Conservation (phyloP, 345 rosid species). For the Triadica sebifera region DNA sequence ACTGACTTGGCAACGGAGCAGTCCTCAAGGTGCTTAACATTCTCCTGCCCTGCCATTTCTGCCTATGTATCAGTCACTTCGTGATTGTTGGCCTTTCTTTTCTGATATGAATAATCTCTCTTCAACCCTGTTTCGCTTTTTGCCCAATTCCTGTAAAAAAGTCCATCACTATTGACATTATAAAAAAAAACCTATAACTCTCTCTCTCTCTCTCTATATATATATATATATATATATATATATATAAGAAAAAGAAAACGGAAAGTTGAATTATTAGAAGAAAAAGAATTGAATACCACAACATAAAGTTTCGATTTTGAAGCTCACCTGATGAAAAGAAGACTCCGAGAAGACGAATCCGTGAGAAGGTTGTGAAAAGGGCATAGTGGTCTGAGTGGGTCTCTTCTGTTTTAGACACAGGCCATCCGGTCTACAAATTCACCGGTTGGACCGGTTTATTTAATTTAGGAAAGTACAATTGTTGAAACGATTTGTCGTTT, state of each 20-base stretch:
- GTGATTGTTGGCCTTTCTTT: background rate
- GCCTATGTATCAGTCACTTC: background rate
- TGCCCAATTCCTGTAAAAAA: background rate
- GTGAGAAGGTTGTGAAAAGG: background rate
- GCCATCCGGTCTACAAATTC: background rate
- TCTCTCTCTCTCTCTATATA: no score
- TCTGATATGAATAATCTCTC: background rate
- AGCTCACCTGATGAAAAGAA: conserved; percentile 6
- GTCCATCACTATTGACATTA: background rate
- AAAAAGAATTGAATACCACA: background rate
- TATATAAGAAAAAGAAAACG: background rate
- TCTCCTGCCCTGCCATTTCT: conserved; percentile 21
- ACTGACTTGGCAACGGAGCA: conserved; percentile 29
- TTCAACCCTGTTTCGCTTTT: background rate
- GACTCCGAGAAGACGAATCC: background rate
- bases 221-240: no score
- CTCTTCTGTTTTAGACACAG: background rate
- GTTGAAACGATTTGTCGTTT: background rate
- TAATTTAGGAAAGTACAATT: background rate
- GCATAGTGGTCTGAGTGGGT: background rate
- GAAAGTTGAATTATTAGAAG: background rate
- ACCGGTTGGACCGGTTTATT: conserved; percentile 3
- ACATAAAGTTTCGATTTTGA: background rate
- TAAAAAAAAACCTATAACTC: conserved; percentile 8
- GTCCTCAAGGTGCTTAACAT: conserved; percentile 29